Evolutionary conservation across 2,329 filamentous ascomycete species (phyloP), one percentile per base, ranked within the genome.

Genomic region (Phialemoniopsis sp.): DNA sequence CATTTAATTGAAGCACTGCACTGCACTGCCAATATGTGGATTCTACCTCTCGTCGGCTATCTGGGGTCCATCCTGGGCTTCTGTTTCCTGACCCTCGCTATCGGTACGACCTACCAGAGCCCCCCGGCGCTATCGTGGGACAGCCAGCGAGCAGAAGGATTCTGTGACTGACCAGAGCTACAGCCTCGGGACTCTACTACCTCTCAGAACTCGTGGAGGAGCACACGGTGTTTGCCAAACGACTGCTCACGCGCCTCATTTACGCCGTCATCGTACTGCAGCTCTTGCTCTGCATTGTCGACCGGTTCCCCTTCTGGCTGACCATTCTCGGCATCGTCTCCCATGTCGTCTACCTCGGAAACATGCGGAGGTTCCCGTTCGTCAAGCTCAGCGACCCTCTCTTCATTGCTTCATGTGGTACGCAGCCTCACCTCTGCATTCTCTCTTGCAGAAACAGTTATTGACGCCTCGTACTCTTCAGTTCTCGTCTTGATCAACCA

Each of bases 141-240:
- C 6, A 26, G 21, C 6, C 6, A 26, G 21, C 6, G 21, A 26
- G 21, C 6, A 26, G 21, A 26, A 10, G 10, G 21, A 26, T 10
- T 10, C 10, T 26, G 10, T 10, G 10, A 26, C 21, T 26, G 21
- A 26, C 31, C 18, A n/a, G 28, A 34, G 8, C 16, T 33, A 21
- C 55, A 88, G 93, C 93, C 30, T 96, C 89, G n/a, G 93, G 93
- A 29, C 81, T 98, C 18, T 98, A 98, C 70, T 98, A 98, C 63
- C 84, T 98, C 39, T 96, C 91, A 17, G 93, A 98, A 63, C 82
- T 97, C 13, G 93, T 98, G 45, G 93, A 98, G 67, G 93, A 98
- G 63, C 91, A 98, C 59, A 96, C 91, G 4, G 91, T 97, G 10
- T 66, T 95, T 46, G 87, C 90, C 12, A 95, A 95, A 60, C 87